Base-by-base conservation (phyloP, 2,329 filamentous ascomycete genomes). In the Thermoascus crustaceus region DNA sequence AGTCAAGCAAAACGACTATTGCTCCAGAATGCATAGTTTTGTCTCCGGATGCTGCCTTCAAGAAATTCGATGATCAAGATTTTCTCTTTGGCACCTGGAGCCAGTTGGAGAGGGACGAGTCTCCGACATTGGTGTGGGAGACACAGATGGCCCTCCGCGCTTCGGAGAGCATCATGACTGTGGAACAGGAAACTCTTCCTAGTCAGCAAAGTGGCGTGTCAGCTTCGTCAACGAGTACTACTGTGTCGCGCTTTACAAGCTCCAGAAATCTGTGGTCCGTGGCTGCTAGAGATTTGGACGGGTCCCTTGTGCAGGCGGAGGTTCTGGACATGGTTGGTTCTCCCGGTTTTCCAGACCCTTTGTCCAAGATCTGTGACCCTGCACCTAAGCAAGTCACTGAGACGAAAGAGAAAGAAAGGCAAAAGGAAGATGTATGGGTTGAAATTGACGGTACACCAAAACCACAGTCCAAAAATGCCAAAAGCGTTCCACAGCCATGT, bases 1-100 rank as follows among this genome's bases (percentile, higher is more conserved):
- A 41, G 42, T 26, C 52, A 38, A 41, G 52, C 46, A 41, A 45
- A 17, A 40, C 54, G 41, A 38, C 48, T n/a, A n/a, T n/a, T n/a
- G n/a, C n/a, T 8, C 68, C 26, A 57, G 73, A 11, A 55, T 86
- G 11, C 57, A 64, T 76, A 4, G 61, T 93, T 2, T 64, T 85
- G 7, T 85, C 83, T 1, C 85, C 85, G 0, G 67, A 65, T 31
- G 73, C 80, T 16, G 86, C 85, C 1, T 60, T 80, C 27, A 73
- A 73, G 34, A 72, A 81, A 45, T 73, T 82, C 9, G 68, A 74
- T 3, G 67, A 73, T 1, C 86, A 91, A 54, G 77, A 87, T 40
- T 84, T 88, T 51, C 63, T 93, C 0, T 94, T 94, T 59, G 86
- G 85, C 1, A 91, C 85, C 0, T 88, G 82, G 1, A 93, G 86